A percentile compares a stretch with the other conserved stretches of the same genome.
phyloP scores from a whole-genome alignment of 768 basidiomycete genomes.

The Arthromyces matolae region DNA sequence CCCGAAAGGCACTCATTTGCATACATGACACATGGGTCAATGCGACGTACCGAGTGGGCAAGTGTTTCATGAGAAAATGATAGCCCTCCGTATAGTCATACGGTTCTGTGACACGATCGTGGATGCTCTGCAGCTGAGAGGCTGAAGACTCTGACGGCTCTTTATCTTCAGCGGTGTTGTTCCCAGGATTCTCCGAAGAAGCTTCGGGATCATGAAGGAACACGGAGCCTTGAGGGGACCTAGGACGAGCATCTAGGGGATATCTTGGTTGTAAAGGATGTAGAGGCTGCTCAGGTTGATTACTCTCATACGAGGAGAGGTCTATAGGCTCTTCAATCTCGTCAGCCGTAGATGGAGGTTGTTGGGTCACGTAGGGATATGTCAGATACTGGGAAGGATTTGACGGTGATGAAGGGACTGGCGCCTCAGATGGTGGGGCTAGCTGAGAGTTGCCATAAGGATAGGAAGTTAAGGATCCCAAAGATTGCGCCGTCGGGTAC shows the following conservation, averaged over 20 bases:
- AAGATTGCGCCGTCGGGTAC: constrained; percentile 32
- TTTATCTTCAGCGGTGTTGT: constrained; percentile 30
- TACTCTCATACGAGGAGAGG: constrained; percentile 25
- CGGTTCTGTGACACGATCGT: constrained; percentile 66
- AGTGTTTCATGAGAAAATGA: constrained; percentile 93
- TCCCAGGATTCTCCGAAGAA: constrained; percentile 18
- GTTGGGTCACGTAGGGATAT: constrained; percentile 40
- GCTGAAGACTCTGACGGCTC: constrained; percentile 25
- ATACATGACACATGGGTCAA: constrained; percentile 30
- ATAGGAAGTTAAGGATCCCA: constrained; percentile 24
- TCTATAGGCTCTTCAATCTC: constrained; percentile 36
- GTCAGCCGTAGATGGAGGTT: constrained; percentile 30
- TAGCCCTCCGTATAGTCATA: constrained; percentile 97
- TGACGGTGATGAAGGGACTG: constrained; percentile 31
- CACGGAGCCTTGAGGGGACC: constrained; percentile 36
- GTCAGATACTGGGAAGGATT: constrained; percentile 41
- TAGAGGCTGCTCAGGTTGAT: constrained; percentile 24
- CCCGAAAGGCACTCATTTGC: constrained; percentile 39
- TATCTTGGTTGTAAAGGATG: constrained; percentile 54
- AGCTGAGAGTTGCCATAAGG: constrained; percentile 35
- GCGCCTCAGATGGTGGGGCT: constrained; percentile 32
- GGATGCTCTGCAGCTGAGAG: constrained; percentile 53
- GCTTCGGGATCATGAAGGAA: constrained; percentile 26
- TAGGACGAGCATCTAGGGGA: constrained; percentile 41
- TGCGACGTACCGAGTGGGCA: constrained; percentile 73